Percentiles rank a stretch among this genome's conserved stretches.
Evolutionary conservation across 768 basidiomycete genomes (phyloP).

Genomic region (Coprinellus micaceus): DNA sequence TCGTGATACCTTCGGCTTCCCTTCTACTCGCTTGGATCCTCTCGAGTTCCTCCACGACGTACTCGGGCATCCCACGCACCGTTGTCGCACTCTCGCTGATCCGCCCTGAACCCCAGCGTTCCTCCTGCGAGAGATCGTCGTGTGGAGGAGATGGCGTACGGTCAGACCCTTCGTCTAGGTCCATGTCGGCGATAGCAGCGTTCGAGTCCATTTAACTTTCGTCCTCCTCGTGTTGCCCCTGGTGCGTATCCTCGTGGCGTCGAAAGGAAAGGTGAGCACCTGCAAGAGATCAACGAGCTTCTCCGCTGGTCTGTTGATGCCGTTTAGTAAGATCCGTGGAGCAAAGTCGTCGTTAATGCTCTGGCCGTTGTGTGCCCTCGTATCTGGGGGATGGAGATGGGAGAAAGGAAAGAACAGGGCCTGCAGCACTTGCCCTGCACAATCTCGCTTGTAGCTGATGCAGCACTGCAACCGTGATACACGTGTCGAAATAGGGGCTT

Average conservation of each 20-base stretch:
- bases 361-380: no score
- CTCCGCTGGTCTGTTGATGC: neutral
- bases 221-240: neutral
- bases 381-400: no score
- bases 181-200: neutral
- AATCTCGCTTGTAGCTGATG: no score
- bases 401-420: no score
- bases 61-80: conserved; percentile 1
- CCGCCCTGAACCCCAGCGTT: neutral
- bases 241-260: neutral
- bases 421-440: no score
- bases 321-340: neutral
- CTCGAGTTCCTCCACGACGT: conserved; percentile 5
- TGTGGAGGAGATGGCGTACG: no score
- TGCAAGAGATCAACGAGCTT: neutral
- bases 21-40: neutral
- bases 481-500: no score
- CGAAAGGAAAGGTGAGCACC: neutral
- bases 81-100: conserved; percentile 11
- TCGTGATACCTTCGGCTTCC: neutral
- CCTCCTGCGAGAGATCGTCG: neutral
- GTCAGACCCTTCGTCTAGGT: neutral
- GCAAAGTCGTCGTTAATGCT: neutral
- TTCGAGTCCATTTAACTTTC: neutral
- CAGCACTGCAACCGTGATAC: no score